A percentile compares a stretch with the other conserved stretches of the same genome.
Conservation (phyloP, 768 basidiomycete species). For the Boletus insuetus region DNA sequence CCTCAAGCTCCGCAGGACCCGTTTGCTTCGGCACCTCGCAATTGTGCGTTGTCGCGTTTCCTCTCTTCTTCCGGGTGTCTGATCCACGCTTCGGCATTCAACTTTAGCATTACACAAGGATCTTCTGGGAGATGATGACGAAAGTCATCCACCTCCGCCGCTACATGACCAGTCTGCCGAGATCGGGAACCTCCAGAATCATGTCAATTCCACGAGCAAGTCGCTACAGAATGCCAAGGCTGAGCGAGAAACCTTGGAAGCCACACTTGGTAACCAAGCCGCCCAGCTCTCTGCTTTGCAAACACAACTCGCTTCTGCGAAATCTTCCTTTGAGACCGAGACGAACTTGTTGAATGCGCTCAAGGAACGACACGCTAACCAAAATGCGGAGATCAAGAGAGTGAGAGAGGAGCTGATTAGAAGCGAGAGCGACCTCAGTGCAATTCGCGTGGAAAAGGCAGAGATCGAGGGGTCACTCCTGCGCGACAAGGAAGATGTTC, state of each 20-base stretch:
- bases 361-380: conserved; percentile 63
- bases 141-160: conserved; percentile 44
- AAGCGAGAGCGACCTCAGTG: conserved; percentile 90
- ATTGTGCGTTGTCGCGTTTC: conserved; percentile 16
- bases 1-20: conserved; percentile 42
- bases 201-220: conserved; percentile 74
- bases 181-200: conserved; percentile 85
- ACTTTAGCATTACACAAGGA: conserved; percentile 38
- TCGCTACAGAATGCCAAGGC: conserved; percentile 63
- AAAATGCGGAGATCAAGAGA: conserved; percentile 70
- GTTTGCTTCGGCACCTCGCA: conserved; percentile 39
- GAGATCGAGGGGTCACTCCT: conserved; percentile 86
- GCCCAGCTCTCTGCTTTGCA: conserved; percentile 78
- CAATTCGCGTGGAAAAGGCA: conserved; percentile 81
- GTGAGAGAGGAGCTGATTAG: conserved; percentile 76
- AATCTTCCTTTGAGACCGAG: conserved; percentile 85
- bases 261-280: conserved; percentile 62
- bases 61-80: background rate
- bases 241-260: conserved; percentile 67
- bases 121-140: conserved; percentile 72
- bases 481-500: conserved; percentile 91
- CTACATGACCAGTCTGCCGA: conserved; percentile 77
- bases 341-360: conserved; percentile 63
- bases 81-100: conserved; percentile 1
- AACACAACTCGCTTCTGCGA: conserved; percentile 77